Evolutionary conservation across 495 filamentous ascomycete genomes (phyloP).

Genomic region (Tuber calosporum): DNA sequence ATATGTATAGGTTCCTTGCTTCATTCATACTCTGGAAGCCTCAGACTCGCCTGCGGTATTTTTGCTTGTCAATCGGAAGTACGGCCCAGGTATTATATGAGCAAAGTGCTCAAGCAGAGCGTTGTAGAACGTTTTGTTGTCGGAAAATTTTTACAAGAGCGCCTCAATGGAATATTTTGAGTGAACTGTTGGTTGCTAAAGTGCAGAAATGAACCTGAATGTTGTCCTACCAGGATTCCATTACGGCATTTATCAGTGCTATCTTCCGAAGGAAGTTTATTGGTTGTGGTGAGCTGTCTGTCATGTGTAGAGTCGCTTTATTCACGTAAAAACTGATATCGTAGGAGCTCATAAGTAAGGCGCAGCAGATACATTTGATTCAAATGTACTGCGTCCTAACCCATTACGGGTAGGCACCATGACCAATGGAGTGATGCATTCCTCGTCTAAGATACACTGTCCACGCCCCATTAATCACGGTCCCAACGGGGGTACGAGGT

Average conservation of each 20-base stretch:
- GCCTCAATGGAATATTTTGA: background rate
- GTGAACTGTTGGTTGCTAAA: background rate
- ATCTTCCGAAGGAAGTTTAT: background rate
- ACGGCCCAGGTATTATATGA: background rate
- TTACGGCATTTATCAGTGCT: background rate
- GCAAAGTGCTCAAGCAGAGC: background rate
- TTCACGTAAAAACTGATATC: background rate
- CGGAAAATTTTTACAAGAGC: background rate
- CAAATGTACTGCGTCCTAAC: background rate
- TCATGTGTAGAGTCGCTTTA: background rate
- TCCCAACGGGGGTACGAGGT: background rate
- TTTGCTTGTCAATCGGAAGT: background rate
- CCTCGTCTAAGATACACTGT: background rate
- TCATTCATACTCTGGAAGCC: background rate
- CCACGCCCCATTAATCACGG: background rate
- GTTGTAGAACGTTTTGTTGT: background rate
- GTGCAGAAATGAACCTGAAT: background rate
- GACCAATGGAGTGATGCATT: background rate
- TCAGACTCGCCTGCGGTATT: background rate
- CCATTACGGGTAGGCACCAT: background rate
- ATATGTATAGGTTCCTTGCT: background rate
- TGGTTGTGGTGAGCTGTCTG: background rate
- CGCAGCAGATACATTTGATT: background rate
- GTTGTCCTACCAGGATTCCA: background rate
- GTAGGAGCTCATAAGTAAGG: background rate